These are phyloP conservation scores for Arthroderma uncinatum DNA, from an alignment of 2,329 filamentous ascomycete genomes.

Conservation along the genomic window DNA sequence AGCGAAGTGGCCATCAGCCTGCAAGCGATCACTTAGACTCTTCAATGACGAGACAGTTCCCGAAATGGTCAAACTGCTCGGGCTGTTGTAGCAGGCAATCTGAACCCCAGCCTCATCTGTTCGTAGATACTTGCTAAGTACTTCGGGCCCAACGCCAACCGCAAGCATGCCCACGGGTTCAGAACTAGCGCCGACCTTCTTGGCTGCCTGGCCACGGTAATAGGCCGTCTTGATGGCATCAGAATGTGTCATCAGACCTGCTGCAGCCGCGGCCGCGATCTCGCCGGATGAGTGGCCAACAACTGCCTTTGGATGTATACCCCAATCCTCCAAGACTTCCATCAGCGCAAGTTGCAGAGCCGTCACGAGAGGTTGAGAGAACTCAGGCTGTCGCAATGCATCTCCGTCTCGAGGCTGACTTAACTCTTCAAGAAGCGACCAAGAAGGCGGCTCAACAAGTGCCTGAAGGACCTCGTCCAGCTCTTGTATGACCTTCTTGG, in stretches of 20 bases:
- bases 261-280: slow-evolving; percentile 15
- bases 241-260: slow-evolving; percentile 21
- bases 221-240: slow-evolving; percentile 39
- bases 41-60: slow-evolving; percentile 18
- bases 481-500: too few relatives aligned
- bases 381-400: too few relatives aligned
- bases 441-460: too few relatives aligned
- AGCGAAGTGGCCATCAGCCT: slow-evolving; percentile 7
- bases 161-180: slow-evolving; percentile 9
- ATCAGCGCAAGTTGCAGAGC: slow-evolving; percentile 14
- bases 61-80: slow-evolving; percentile 17
- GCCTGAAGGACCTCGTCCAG: too few relatives aligned
- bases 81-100: slow-evolving; percentile 16
- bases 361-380: slow-evolving; percentile 13
- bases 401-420: too few relatives aligned
- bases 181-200: slow-evolving; percentile 14
- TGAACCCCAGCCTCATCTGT: not conserved
- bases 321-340: slow-evolving; percentile 1
- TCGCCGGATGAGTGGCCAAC: slow-evolving; percentile 15
- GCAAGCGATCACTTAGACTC: slow-evolving; percentile 16
- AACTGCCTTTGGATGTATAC: slow-evolving; percentile 9
- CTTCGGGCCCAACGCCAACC: slow-evolving; percentile 6
- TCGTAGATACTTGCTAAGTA: slow-evolving; percentile 6
- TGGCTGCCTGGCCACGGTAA: slow-evolving; percentile 17
- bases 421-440: too few relatives aligned